Base-by-base conservation (phyloP, 805 yeast species). In the Cyberlindnera mrakii region DNA sequence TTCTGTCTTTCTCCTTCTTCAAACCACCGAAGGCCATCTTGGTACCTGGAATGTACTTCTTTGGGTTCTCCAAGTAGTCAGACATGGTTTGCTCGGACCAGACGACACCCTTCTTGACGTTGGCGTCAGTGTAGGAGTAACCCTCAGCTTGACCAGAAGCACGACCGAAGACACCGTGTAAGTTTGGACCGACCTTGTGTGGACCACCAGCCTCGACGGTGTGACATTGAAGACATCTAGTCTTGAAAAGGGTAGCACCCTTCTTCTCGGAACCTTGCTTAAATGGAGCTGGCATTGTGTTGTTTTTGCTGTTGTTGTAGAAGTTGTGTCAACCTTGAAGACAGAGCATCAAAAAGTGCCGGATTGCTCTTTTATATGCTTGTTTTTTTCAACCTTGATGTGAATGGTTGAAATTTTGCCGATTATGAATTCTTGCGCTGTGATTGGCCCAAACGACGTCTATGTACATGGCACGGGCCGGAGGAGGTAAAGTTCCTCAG, bases 1-100 rank as follows among this genome's bases (percentile, higher is more conserved):
- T 86, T 83, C 98, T 88, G 79, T 93, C 99, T 84, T 89, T 91
- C 55, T 89, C 83, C 81, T 93, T 93, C 90, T 93, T 93, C 73
- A 93, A 81, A 77, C 99, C 99, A 75, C 96, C 99, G 63, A 91
- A 93, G 55, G 99, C 98, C 99, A 93, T 93, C 85, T 93, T 93
- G 77, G 98, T 93, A 72, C 99, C 99, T 68, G 99, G 99, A 60
- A 93, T 89, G 79, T 89, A 93, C 78, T 93, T 93, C 95, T 93
- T 93, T 76, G 99, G 99, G 86, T 93, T 93, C 74, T 85, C 95
- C 72, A 93, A 81, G 84, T 93, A 93, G 70, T 86, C 96, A 60
- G 84, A 77, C 85, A 93, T 79, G 69, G 88, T 78, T 67, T 89
- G 89, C 64, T 81, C 89, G 55, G 64, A 59, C 99, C 99, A 93